Evolutionary conservation across 2,329 filamentous ascomycete species (phyloP).

Genomic region (Colletotrichum cereale): DNA sequence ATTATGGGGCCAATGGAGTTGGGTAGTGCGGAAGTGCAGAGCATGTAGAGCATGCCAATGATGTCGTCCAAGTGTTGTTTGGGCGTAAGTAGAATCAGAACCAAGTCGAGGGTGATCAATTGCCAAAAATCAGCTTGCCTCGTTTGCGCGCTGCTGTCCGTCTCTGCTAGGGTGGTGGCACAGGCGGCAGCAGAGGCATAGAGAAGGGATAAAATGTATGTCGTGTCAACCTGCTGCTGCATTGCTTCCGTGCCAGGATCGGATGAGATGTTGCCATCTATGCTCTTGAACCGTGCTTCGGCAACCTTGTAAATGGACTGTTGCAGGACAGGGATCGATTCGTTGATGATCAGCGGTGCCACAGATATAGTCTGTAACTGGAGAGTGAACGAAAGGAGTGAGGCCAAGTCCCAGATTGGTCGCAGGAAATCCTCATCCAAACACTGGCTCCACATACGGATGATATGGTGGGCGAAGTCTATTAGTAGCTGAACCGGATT

Average conservation of each 20-base stretch:
- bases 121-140: conserved; percentile 72
- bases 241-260: conserved; percentile 46
- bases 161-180: conserved; percentile 52
- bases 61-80: conserved; percentile 75
- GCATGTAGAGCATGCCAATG: conserved; percentile 71
- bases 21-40: conserved; percentile 74
- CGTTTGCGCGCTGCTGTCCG: conserved; percentile 46
- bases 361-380: conserved; percentile 70
- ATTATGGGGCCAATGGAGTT: conserved; percentile 76
- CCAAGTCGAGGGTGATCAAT: conserved; percentile 73
- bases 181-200: conserved; percentile 73
- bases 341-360: conserved; percentile 69
- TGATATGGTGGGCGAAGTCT: conserved; percentile 73
- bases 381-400: conserved; percentile 73
- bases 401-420: conserved; percentile 75
- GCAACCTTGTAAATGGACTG: conserved; percentile 72
- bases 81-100: conserved; percentile 75
- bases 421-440: conserved; percentile 71
- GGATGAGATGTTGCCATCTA: conserved; percentile 60
- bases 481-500: conserved; percentile 69
- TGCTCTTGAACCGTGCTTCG: conserved; percentile 65
- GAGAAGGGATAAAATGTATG: conserved; percentile 74
- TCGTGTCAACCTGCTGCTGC: conserved; percentile 71
- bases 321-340: conserved; percentile 67
- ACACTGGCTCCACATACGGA: conserved; percentile 77